phyloP scores from a whole-genome alignment of 495 filamentous ascomycete species.

The Immersiella caudata region DNA sequence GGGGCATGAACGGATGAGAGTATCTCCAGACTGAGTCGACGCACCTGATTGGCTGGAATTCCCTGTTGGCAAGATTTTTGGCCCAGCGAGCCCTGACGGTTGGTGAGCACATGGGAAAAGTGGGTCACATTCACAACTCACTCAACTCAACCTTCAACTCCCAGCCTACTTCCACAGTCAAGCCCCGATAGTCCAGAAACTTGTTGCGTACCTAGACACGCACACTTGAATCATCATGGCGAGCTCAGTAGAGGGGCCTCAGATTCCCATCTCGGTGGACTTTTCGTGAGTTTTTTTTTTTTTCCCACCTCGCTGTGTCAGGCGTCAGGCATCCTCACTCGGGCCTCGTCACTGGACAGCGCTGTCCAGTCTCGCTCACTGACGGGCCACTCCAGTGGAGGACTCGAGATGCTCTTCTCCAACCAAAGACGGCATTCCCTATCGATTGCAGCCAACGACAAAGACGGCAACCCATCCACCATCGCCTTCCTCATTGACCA shows the following conservation, averaged over 20 bases:
- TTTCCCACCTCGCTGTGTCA: background rate
- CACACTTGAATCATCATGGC: constrained; percentile 13
- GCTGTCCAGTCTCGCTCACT: constrained; percentile 13
- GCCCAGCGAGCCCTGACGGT: background rate
- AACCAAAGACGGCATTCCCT: constrained; percentile 74
- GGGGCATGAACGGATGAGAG: constrained; percentile 8
- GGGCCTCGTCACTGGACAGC: background rate
- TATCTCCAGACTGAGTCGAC: constrained; percentile 13
- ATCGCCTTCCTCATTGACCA: constrained; percentile 77
- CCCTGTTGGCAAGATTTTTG: constrained; percentile 13
- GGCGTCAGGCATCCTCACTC: background rate
- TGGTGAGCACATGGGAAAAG: background rate
- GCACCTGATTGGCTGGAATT: constrained; percentile 18
- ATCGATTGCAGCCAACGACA: constrained; percentile 64
- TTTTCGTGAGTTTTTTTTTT: constrained; percentile 36
- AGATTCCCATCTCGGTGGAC: constrained; percentile 41
- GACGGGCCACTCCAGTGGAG: constrained; percentile 62
- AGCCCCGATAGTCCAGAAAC: background rate
- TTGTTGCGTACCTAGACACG: background rate
- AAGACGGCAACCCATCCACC: constrained; percentile 61
- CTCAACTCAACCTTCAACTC: background rate
- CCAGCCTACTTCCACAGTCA: background rate
- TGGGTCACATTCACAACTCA: background rate
- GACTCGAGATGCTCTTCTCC: constrained; percentile 92
- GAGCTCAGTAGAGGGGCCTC: constrained; percentile 11